These are phyloP conservation scores for Auriscalpium vulgare DNA, from an alignment of 768 basidiomycete genomes.

Conservation along the genomic window DNA sequence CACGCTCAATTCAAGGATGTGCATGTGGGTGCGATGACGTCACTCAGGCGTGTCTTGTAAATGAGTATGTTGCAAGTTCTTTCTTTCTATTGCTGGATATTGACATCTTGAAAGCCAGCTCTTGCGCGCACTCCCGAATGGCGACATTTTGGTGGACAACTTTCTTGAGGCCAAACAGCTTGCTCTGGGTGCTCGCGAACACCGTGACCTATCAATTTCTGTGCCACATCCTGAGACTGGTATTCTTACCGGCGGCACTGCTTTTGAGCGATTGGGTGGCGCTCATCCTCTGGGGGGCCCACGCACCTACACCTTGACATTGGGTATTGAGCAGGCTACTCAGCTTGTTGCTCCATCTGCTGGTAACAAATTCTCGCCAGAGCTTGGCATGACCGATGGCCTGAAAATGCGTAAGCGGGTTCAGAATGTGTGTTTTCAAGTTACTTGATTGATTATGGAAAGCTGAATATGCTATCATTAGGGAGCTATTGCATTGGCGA, in stretches of 20 bases:
- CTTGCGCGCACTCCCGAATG: too few species aligned
- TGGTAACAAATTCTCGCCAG: neutral
- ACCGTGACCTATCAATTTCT: too few species aligned
- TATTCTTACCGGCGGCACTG: neutral
- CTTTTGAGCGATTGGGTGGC: neutral
- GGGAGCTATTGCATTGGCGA: neutral
- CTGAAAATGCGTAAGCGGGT: neutral
- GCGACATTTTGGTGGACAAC: too few species aligned
- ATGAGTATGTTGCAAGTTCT: too few species aligned
- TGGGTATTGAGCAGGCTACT: neutral
- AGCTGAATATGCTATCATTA: neutral
- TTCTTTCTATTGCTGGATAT: too few species aligned
- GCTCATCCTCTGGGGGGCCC: neutral
- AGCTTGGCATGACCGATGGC: neutral
- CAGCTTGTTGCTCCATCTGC: neutral
- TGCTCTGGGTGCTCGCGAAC: too few species aligned
- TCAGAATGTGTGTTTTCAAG: neutral
- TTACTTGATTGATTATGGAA: neutral
- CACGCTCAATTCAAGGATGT: too few species aligned
- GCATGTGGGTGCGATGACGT: too few species aligned
- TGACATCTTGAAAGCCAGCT: too few species aligned
- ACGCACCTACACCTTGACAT: neutral
- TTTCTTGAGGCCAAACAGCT: too few species aligned
- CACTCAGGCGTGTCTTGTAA: too few species aligned
- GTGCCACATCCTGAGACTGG: too few species aligned